phyloP scores from a whole-genome alignment of 495 filamentous ascomycete species.

The Chaetomium fimeti region DNA sequence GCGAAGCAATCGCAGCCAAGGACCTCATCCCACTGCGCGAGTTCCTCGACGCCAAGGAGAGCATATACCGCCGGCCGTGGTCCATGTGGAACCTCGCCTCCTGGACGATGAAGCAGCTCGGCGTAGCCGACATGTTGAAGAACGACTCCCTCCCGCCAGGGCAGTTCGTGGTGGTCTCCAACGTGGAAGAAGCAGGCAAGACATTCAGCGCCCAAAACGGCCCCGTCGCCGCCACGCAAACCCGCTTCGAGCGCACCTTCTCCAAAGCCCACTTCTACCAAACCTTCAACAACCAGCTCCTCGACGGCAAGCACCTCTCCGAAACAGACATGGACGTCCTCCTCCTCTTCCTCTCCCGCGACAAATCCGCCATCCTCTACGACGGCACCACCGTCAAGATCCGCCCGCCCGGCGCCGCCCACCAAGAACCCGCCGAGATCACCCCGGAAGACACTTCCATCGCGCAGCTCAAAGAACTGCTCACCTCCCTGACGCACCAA shows the following conservation, averaged over 20 bases:
- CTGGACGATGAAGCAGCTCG: constrained; percentile 74
- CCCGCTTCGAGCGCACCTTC: constrained; percentile 63
- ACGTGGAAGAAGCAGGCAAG: constrained; percentile 54
- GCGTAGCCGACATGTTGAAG: constrained; percentile 50
- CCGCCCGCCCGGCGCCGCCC: constrained; percentile 30
- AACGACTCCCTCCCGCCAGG: constrained; percentile 50
- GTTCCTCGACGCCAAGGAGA: constrained; percentile 59
- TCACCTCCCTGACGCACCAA: constrained; percentile 61
- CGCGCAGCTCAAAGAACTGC: constrained; percentile 69
- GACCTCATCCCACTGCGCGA: constrained; percentile 67
- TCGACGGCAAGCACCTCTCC: constrained; percentile 54
- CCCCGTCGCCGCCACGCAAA: constrained; percentile 5
- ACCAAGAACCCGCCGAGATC: constrained; percentile 47
- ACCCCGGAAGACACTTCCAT: constrained; percentile 76
- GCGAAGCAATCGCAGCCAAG: constrained; percentile 66
- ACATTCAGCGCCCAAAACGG: constrained; percentile 35
- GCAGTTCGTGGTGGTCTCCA: constrained; percentile 59
- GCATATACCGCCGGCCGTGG: constrained; percentile 60
- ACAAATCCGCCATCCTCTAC: constrained; percentile 61
- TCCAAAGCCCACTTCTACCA: constrained; percentile 62
- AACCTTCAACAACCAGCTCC: constrained; percentile 55
- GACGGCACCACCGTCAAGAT: constrained; percentile 77
- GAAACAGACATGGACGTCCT: constrained; percentile 66
- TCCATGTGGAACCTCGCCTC: constrained; percentile 57
- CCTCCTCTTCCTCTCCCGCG: constrained; percentile 69